phyloP scores from a whole-genome alignment of 495 filamentous ascomycete species.

The Xylaria longipes region DNA sequence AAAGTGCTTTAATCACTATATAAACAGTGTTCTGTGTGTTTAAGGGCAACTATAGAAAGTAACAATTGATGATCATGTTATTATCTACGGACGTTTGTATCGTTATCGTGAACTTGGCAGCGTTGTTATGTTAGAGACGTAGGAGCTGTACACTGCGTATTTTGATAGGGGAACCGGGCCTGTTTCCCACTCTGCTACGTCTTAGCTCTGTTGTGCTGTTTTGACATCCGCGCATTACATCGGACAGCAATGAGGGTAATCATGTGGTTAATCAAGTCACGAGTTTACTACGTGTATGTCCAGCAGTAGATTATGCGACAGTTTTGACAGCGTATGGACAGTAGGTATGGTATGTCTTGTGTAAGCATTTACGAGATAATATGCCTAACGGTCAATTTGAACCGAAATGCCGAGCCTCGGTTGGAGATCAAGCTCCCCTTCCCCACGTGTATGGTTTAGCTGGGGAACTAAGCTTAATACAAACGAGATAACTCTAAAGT shows the following conservation, averaged over 20 bases:
- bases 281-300: constrained; percentile 2
- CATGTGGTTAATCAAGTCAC: neutral
- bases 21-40: too few relatives aligned
- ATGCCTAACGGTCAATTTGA: neutral
- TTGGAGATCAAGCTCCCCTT: neutral
- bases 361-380: neutral
- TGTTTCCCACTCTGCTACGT: neutral
- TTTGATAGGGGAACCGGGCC: neutral
- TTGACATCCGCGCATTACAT: neutral
- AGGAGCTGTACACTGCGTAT: too few relatives aligned
- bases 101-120: too few relatives aligned
- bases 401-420: constrained; percentile 5
- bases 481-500: neutral
- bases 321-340: too few relatives aligned
- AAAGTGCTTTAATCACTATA: too few relatives aligned
- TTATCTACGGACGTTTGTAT: too few relatives aligned
- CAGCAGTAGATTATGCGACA: neutral
- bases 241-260: neutral
- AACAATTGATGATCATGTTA: too few relatives aligned
- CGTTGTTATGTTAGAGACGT: too few relatives aligned
- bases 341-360: neutral
- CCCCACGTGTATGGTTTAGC: neutral
- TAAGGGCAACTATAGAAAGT: too few relatives aligned
- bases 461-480: constrained; percentile 5
- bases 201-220: neutral